Evolutionary conservation across 176 grass and related monocot genomes (phyloP).

Genomic region (Oryza glumipatula): DNA sequence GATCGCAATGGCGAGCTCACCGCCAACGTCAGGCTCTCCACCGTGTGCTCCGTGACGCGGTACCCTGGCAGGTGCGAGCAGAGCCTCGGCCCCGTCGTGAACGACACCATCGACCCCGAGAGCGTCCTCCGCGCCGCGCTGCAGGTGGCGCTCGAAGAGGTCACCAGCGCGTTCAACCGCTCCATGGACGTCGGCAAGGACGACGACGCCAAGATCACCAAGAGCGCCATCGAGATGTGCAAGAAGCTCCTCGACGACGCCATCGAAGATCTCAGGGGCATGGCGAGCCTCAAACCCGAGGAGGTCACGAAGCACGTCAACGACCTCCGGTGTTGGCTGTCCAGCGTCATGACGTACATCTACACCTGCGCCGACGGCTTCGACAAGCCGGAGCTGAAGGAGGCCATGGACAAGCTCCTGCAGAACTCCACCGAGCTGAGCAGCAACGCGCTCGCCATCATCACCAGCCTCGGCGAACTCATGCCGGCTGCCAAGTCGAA

Average conservation of each 20-base stretch:
- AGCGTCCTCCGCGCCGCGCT: constrained; percentile 56
- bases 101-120: constrained; percentile 45
- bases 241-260: constrained; percentile 75
- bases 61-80: constrained; percentile 72
- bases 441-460: constrained; percentile 86
- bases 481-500: constrained; percentile 16
- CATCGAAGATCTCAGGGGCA: constrained; percentile 49
- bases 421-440: constrained; percentile 77
- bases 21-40: constrained; percentile 43
- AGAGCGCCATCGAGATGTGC: constrained; percentile 60
- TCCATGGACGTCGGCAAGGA: constrained; percentile 51
- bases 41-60: constrained; percentile 68
- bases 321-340: constrained; percentile 72
- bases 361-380: constrained; percentile 88
- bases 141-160: constrained; percentile 52
- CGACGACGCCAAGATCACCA: constrained; percentile 38
- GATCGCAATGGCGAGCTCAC: constrained; percentile 1
- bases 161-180: constrained; percentile 34
- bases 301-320: constrained; percentile 37
- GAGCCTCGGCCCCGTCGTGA: constrained; percentile 53
- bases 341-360: constrained; percentile 65
- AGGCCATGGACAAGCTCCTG: constrained; percentile 71
- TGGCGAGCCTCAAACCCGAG: constrained; percentile 37
- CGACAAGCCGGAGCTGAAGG: constrained; percentile 60
- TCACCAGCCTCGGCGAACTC: constrained; percentile 53